These are phyloP conservation scores for Helianthus tuberosus DNA, from an alignment of 129 eudicot genomes.

Conservation along the genomic window DNA sequence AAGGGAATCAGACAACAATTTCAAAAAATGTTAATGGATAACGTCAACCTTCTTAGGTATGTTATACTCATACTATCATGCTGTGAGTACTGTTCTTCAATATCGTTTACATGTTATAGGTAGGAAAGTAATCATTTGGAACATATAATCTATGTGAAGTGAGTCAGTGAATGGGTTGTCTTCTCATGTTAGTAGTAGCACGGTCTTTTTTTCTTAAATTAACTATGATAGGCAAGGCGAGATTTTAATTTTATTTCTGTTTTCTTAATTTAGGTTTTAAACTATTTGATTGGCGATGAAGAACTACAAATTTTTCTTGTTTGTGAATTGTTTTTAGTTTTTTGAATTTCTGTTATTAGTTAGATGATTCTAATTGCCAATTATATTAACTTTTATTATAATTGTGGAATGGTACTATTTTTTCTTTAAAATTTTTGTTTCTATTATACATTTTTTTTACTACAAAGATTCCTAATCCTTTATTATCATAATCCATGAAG, in stretches of 20 bases:
- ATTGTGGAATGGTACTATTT: background rate
- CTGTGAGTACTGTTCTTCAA: background rate
- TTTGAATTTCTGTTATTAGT: background rate
- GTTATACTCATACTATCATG: background rate
- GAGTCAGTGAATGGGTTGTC: background rate
- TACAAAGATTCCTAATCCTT: too few relatives aligned
- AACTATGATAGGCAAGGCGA: background rate
- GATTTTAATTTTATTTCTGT: background rate
- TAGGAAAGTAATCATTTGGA: background rate
- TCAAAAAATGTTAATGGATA: slow-evolving; percentile 57
- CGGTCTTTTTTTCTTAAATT: background rate
- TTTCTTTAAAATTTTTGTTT: background rate
- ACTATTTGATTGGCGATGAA: background rate
- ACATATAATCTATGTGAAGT: background rate
- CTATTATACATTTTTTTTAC: background rate
- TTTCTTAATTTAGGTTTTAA: background rate
- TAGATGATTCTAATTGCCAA: background rate
- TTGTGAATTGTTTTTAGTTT: too few relatives aligned
- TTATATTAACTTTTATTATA: background rate
- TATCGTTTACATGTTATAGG: background rate
- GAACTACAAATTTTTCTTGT: too few relatives aligned
- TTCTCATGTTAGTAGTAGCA: background rate
- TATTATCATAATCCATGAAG: too few relatives aligned
- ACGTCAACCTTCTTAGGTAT: slow-evolving; percentile 50
- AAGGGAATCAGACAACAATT: slow-evolving; percentile 86